These are phyloP conservation scores for Aschersonia sp. DNA, from an alignment of 2,329 filamentous ascomycete genomes.

Conservation along the genomic window DNA sequence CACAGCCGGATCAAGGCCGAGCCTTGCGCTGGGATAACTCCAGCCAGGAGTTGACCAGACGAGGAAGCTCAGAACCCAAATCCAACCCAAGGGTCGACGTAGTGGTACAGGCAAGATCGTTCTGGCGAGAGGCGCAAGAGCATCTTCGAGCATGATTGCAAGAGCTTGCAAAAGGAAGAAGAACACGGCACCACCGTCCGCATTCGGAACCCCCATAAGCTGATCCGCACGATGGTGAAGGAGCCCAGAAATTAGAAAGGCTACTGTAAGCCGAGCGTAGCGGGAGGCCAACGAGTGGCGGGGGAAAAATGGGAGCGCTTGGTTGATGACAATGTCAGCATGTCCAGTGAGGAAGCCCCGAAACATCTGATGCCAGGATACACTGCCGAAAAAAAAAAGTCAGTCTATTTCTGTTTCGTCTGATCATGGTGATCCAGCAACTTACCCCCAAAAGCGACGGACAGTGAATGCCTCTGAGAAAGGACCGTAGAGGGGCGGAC, in stretches of 20 bases:
- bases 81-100: conserved; percentile 1
- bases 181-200: neutral
- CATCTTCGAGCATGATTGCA: neutral
- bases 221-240: neutral
- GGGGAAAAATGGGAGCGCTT: neutral
- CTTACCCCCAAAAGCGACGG: neutral
- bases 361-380: neutral
- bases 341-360: neutral
- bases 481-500: neutral
- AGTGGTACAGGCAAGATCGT: neutral
- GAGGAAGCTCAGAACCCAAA: conserved; percentile 3
- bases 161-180: neutral
- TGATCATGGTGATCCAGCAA: neutral
- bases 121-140: neutral
- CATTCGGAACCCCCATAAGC: neutral
- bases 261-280: neutral
- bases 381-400: neutral
- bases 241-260: neutral
- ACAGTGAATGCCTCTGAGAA: neutral
- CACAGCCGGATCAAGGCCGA: conserved; percentile 1
- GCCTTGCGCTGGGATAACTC: conserved; percentile 2
- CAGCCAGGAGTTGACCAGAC: conserved; percentile 3
- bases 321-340: neutral
- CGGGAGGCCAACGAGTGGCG: neutral
- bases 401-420: neutral